Evolutionary conservation across 176 grass and related monocot genomes (phyloP), one percentile per base, ranked within the genome.

Genomic region (Oryza glumipatula): DNA sequence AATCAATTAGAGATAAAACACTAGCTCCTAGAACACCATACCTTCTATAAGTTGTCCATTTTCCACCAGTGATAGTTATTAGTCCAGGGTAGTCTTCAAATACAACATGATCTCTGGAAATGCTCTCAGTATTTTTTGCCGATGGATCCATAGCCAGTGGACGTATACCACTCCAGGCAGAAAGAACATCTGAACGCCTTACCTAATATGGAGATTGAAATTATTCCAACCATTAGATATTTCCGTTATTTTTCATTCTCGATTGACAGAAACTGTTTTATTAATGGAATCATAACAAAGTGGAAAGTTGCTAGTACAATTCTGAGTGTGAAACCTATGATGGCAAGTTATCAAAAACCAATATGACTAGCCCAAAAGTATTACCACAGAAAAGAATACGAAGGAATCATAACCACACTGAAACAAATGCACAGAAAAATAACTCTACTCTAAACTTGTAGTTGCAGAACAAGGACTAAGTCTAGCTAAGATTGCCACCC

Each of bases 41-140:
- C 96, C 96, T 98, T 86, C 96, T 86, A 84, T 95, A 95, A 39
- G 93, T 98, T 44, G 93, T 98, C 96, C 96, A 98, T 90, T 95
- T 98, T 81, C 96, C 96, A 80, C 96, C 96, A 16, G 96, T 98
- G 85, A 98, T 95, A 77, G 96, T 98, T 73, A 98, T 90, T 90
- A 98, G 77, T 76, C 96, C 96, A 58, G 96, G 93, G 77, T 80
- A 86, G 86, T 98, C 96, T 81, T 95, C 91, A 58, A 82, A 92
- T 65, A 98, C 91, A 85, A 95, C 87, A 87, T 98, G 96, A 86
- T 98, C 91, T 89, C 96, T 93, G 72, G 96, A 98, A 85, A 98
- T 94, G 83, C 89, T 98, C 81, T 95, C 96, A 22, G 96, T 98
- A 22, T 72, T 98, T 81, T 95, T 98, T 85, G 96, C 96, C 46